Conservation (phyloP, 2,329 filamentous ascomycete genomes). For the Akanthomyces uredinophilus region DNA sequence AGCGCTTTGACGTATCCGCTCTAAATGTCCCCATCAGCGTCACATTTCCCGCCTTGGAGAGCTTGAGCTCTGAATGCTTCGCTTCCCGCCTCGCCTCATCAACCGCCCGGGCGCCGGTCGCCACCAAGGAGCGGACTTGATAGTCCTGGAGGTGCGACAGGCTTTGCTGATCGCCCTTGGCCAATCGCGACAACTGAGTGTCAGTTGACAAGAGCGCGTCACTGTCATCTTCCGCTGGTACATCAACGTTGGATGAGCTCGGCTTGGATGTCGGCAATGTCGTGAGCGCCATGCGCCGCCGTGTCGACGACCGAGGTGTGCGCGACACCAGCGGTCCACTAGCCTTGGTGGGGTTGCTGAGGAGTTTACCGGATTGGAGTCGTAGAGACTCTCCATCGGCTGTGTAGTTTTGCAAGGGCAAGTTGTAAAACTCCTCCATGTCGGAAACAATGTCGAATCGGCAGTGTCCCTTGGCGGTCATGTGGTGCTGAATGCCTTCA, state of each 20-base stretch:
- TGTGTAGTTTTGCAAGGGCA: constrained; percentile 14
- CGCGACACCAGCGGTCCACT: background rate
- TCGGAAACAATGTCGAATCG: constrained; percentile 38
- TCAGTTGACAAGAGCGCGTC: background rate
- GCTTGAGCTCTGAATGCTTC: constrained; percentile 15
- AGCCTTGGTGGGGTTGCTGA: constrained; percentile 21
- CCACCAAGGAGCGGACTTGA: constrained; percentile 19
- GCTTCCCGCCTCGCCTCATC: constrained; percentile 15
- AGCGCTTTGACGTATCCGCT: constrained; percentile 15
- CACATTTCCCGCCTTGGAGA: constrained; percentile 16
- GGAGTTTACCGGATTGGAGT: constrained; percentile 32
- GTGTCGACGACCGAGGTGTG: background rate
- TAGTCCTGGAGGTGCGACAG: constrained; percentile 18
- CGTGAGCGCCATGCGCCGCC: background rate
- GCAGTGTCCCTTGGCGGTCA: constrained; percentile 46
- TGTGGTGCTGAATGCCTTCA: constrained; percentile 46
- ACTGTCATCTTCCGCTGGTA: background rate
- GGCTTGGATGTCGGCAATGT: background rate
- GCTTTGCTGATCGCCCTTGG: constrained; percentile 17
- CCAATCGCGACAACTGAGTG: constrained; percentile 17
- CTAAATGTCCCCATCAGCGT: constrained; percentile 19
- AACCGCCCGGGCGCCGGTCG: constrained; percentile 15
- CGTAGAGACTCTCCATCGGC: constrained; percentile 23
- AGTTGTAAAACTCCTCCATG: constrained; percentile 36
- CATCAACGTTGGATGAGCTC: background rate